Evolutionary conservation across 768 basidiomycete species (phyloP).

Genomic region (Phylloporus sp.): DNA sequence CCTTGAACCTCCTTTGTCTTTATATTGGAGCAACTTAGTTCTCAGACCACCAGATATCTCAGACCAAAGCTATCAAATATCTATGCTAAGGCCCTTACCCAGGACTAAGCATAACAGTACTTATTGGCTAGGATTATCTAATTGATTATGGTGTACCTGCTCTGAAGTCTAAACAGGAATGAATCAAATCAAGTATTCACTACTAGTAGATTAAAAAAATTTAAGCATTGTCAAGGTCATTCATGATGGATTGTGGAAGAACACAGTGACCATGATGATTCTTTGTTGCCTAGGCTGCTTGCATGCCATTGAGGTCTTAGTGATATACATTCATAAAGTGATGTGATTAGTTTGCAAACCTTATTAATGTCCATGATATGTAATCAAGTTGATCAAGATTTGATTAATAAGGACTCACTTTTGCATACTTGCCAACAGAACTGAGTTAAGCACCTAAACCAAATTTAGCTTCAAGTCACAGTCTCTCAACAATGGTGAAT

Average conservation of each 20-base stretch:
- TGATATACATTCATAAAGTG: not conserved
- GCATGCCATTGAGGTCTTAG: not conserved
- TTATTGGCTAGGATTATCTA: not conserved
- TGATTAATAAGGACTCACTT: not conserved
- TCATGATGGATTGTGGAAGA: not conserved
- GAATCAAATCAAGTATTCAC: not conserved
- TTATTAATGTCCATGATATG: not conserved
- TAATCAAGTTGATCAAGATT: not conserved
- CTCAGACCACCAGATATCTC: too few relatives aligned
- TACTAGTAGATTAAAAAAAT: not conserved
- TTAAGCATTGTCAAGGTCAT: not conserved
- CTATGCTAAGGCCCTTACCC: too few relatives aligned
- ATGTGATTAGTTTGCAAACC: not conserved
- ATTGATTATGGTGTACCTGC: not conserved
- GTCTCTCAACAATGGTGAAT: conserved; percentile 1
- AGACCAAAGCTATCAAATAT: too few relatives aligned
- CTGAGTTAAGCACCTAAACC: not conserved
- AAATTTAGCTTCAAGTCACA: not conserved
- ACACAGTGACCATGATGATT: not conserved
- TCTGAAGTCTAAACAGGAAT: not conserved
- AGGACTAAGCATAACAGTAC: too few relatives aligned
- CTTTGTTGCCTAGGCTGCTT: conserved; percentile 2
- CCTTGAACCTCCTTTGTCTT: too few relatives aligned
- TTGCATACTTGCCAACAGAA: not conserved
- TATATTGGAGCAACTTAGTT: too few relatives aligned